A percentile compares a stretch with the other conserved stretches of the same genome.
Conservation (phyloP, 768 basidiomycete species). For the Suillus spraguei region DNA sequence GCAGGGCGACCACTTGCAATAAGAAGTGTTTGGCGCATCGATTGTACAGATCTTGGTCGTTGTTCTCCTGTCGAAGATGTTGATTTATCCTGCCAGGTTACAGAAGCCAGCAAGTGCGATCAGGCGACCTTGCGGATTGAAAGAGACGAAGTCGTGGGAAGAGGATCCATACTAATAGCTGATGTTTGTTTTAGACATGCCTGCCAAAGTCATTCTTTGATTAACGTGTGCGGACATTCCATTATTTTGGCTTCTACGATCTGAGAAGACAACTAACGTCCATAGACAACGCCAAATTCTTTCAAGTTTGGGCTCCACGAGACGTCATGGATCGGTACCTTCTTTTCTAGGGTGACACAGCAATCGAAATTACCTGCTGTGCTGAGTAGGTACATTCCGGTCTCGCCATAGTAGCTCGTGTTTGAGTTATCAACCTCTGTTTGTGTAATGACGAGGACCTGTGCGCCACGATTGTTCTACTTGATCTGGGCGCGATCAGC, state of each 20-base stretch:
- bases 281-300: slow-evolving; percentile 95
- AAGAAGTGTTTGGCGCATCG: slow-evolving; percentile 61
- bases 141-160: slow-evolving; percentile 88
- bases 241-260: slow-evolving; percentile 37
- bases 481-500: no score
- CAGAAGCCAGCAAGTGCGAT: slow-evolving; percentile 86
- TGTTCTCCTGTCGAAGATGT: slow-evolving; percentile 89
- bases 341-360: slow-evolving; percentile 86
- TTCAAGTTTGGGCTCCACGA: slow-evolving; percentile 95
- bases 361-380: slow-evolving; percentile 92
- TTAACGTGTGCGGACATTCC: no score
- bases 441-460: no score
- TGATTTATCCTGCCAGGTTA: slow-evolving; percentile 88
- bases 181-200: no score
- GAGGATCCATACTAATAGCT: slow-evolving; percentile 83
- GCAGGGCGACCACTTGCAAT: slow-evolving; percentile 94
- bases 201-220: no score
- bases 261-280: slow-evolving; percentile 62
- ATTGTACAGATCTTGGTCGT: slow-evolving; percentile 77
- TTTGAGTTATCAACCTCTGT: no score
- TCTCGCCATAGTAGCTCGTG: slow-evolving; percentile 91
- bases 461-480: no score
- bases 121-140: slow-evolving; percentile 49
- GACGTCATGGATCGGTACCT: slow-evolving; percentile 96
- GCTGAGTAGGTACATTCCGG: no score